Conservation (phyloP, 257 asterid species). For the Solanum rostratum region DNA sequence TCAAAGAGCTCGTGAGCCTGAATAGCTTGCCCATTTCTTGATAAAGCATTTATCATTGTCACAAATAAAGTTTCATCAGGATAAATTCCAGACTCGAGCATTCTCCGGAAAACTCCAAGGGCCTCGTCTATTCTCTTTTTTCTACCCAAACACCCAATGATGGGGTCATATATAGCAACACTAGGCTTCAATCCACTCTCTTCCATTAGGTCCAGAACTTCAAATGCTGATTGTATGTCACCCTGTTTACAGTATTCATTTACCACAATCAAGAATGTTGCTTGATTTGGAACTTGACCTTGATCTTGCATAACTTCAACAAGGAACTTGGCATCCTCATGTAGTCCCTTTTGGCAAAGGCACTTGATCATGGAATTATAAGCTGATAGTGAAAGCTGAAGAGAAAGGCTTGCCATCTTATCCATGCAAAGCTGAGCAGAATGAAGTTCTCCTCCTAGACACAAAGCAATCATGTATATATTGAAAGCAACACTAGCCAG, state of each 20-base stretch:
- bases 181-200: constrained; percentile 35
- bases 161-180: constrained; percentile 32
- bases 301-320: constrained; percentile 38
- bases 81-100: constrained; percentile 32
- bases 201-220: constrained; percentile 30
- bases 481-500: constrained; percentile 32
- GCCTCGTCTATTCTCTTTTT: constrained; percentile 33
- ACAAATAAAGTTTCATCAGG: constrained; percentile 39
- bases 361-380: constrained; percentile 47
- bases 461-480: constrained; percentile 48
- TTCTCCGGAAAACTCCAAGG: constrained; percentile 25
- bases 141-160: constrained; percentile 37
- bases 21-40: constrained; percentile 35
- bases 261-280: constrained; percentile 29
- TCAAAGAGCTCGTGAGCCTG: constrained; percentile 32
- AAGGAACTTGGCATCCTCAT: constrained; percentile 24
- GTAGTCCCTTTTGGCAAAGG: constrained; percentile 30
- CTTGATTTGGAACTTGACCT: constrained; percentile 31
- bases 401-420: constrained; percentile 27
- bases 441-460: constrained; percentile 28
- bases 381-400: constrained; percentile 35
- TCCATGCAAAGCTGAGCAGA: constrained; percentile 31
- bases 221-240: constrained; percentile 29
- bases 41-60: constrained; percentile 50
- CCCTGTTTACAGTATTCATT: constrained; percentile 34